Percentiles rank a stretch among this genome's conserved stretches.
Conservation (phyloP, 2,329 filamentous ascomycete genomes). For the Neurospora crassa region DNA sequence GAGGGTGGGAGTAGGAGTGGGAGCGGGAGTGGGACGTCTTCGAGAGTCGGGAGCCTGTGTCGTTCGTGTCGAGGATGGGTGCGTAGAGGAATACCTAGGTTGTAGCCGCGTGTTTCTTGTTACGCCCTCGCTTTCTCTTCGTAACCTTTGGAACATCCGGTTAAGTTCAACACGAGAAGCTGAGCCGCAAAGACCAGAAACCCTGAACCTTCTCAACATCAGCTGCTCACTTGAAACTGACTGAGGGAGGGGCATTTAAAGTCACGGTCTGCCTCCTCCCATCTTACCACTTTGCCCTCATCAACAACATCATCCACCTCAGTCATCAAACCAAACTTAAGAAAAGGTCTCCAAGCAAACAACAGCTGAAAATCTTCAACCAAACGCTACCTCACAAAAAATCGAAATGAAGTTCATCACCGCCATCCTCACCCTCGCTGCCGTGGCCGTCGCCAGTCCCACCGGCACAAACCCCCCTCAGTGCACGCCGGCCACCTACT, state of each 20-base stretch:
- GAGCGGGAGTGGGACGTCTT: neutral
- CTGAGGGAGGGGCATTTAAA: neutral
- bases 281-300: neutral
- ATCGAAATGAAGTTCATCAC: conserved; percentile 17
- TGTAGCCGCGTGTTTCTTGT: neutral
- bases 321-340: neutral
- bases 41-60: neutral
- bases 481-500: conserved; percentile 16
- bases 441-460: conserved; percentile 7
- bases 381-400: neutral
- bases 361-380: neutral
- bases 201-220: neutral
- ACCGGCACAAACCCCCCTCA: neutral
- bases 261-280: neutral
- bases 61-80: neutral
- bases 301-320: conserved; percentile 2
- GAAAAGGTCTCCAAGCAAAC: conserved; percentile 1
- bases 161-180: neutral
- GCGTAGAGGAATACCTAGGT: neutral
- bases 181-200: neutral
- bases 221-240: neutral
- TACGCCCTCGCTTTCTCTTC: neutral
- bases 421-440: conserved; percentile 10
- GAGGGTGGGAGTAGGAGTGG: neutral
- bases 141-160: neutral